Evolutionary conservation across 1,284 basidiomycete species (phyloP), one percentile per base, ranked within the genome.

Genomic region (Leccinum pallidistipes): DNA sequence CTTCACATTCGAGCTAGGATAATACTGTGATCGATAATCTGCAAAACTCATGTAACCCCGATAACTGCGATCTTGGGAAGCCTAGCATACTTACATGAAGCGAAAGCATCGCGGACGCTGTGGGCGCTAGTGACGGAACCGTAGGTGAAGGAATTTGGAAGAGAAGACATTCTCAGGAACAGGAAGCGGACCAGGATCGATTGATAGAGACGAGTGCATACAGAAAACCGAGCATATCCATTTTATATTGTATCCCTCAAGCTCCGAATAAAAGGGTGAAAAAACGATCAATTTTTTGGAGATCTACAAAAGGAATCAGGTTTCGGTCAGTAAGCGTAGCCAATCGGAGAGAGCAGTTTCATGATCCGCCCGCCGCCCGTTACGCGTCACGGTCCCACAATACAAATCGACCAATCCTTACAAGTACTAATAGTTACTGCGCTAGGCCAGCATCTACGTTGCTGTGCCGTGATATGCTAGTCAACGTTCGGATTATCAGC

Each of bases 11-110:
- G 86, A 84, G 56, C 82, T 85, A 31, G 84, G 84, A 36, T 89
- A 80, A 66, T 83, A 86, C 69, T 88, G 85, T 3, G 85, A 75
- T 45, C 87, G 83, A 56, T 83, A 83, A 71, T 90, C 87, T 90
- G 62, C n/a, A 62, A 24, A 54, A 8, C 1, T 24, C 2, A 45
- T 66, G 29, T 36, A 51, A 62, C 55, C n/a, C 53, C 29, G 62
- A 59, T 11, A 9, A 49, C 18, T 40, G 12, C 38, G 56, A 59
- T 11, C 16, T 54, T n/a, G 24, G 55, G 16, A 61, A 45, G 75
- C 76, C 77, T 11, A 76, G 76, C 47, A 71, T 71, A 74, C 79
- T 67, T 60, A 81, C 81, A 83, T 43, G 82, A 78, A 54, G 77
- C 73, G 32, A 83, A 74, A 0, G 75, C 79, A 74, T 89, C 86